These are phyloP conservation scores for Fabrea salina DNA, from an alignment of 169 alveolate species.

Conservation along the genomic window DNA sequence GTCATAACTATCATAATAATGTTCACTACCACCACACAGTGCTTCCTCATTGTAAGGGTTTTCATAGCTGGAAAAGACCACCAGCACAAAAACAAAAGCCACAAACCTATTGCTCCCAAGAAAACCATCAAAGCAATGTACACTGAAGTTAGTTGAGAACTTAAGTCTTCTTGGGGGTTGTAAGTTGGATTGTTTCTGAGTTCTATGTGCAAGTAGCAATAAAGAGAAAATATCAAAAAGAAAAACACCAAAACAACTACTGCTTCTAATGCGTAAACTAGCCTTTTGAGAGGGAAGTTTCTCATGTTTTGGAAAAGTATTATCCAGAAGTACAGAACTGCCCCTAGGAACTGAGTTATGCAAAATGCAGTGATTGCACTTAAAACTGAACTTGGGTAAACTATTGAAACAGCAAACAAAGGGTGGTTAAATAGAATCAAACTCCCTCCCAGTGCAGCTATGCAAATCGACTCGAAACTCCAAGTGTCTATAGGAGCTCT, in stretches of 20 bases:
- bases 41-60: background rate
- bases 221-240: background rate
- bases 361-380: conserved; percentile 23
- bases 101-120: background rate
- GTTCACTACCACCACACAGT: background rate
- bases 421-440: conserved; percentile 25
- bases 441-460: background rate
- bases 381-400: background rate
- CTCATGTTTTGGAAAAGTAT: background rate
- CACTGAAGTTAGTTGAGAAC: background rate
- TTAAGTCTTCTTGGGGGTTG: conserved; percentile 7
- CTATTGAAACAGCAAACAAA: background rate
- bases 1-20: background rate
- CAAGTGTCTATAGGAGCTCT: background rate
- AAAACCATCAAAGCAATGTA: conserved; percentile 5
- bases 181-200: background rate
- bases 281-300: background rate
- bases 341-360: conserved; percentile 9
- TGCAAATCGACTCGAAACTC: background rate
- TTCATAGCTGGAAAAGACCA: background rate
- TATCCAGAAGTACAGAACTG: conserved; percentile 5
- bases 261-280: background rate
- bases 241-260: background rate
- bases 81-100: background rate
- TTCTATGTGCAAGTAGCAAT: conserved; percentile 5